These are phyloP conservation scores for Monilinia vaccinii-corymbosi DNA, from an alignment of 2,329 filamentous ascomycete genomes.

Conservation along the genomic window DNA sequence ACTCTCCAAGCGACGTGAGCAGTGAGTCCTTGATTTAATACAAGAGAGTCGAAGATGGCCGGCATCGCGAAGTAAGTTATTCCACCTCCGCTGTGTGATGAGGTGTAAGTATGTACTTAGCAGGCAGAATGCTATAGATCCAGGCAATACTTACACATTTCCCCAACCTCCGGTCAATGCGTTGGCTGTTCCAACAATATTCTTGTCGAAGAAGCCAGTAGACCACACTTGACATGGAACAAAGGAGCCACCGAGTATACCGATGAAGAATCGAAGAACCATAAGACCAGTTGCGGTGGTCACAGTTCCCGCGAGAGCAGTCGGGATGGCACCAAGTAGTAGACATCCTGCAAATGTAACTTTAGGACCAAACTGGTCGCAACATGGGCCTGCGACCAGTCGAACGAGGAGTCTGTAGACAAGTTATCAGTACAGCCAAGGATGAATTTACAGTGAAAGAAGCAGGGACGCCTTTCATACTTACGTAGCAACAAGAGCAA, in stretches of 20 bases:
- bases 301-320: slow-evolving; percentile 72
- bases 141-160: slow-evolving; percentile 43
- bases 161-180: slow-evolving; percentile 77
- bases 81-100: slow-evolving; percentile 52
- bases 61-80: slow-evolving; percentile 95
- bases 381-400: slow-evolving; percentile 70
- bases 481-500: slow-evolving; percentile 61
- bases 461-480: background rate
- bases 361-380: slow-evolving; percentile 75
- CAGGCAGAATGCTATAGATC: background rate
- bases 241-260: slow-evolving; percentile 68
- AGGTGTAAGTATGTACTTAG: background rate
- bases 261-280: slow-evolving; percentile 68
- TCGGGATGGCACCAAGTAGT: slow-evolving; percentile 70
- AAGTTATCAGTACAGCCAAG: background rate
- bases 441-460: background rate
- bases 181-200: slow-evolving; percentile 82
- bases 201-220: slow-evolving; percentile 89
- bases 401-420: slow-evolving; percentile 53
- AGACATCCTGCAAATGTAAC: slow-evolving; percentile 70
- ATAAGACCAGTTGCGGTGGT: slow-evolving; percentile 60
- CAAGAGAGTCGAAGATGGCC: slow-evolving; percentile 72
- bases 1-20: slow-evolving; percentile 72
- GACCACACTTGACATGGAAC: slow-evolving; percentile 89
- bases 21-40: slow-evolving; percentile 47